phyloP scores from a whole-genome alignment of 2,329 filamentous ascomycete genomes.

The Fusarium anthophilum region DNA sequence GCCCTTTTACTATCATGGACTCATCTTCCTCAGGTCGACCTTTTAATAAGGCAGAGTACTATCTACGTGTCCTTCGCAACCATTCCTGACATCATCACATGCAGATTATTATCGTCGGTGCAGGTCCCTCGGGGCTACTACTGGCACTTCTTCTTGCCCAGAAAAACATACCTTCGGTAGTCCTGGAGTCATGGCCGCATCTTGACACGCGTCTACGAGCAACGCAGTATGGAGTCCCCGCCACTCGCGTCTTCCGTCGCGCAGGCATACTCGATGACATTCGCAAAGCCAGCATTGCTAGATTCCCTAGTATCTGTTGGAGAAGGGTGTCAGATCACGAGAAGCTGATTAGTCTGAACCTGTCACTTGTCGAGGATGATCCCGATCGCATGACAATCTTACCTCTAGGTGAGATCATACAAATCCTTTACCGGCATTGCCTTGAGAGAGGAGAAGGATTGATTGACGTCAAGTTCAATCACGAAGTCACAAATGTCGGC shows the following conservation, averaged over 20 bases:
- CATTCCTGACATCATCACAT: not conserved
- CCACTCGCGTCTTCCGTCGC: not conserved
- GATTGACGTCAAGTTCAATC: not conserved
- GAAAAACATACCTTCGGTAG: not conserved
- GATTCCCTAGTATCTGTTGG: not conserved
- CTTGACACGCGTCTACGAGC: not conserved
- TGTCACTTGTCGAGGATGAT: constrained; percentile 2
- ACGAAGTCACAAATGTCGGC: not conserved
- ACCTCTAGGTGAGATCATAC: not conserved
- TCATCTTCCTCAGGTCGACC: not conserved
- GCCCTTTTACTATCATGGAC: not conserved
- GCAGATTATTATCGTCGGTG: constrained; percentile 5
- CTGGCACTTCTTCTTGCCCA: not conserved
- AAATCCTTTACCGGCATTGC: not conserved
- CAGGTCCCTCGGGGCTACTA: not conserved
- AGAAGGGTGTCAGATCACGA: not conserved
- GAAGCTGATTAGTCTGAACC: not conserved
- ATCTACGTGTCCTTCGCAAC: fast-evolving
- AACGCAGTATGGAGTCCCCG: constrained; percentile 2
- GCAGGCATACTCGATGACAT: not conserved
- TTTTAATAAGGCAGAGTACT: not conserved
- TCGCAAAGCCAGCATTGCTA: not conserved
- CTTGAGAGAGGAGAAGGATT: not conserved
- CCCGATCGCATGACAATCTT: constrained; percentile 2
- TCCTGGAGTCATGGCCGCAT: not conserved